Evolutionary conservation across 345 rosid genomes (phyloP).

Genomic region (Litchi chinensis): DNA sequence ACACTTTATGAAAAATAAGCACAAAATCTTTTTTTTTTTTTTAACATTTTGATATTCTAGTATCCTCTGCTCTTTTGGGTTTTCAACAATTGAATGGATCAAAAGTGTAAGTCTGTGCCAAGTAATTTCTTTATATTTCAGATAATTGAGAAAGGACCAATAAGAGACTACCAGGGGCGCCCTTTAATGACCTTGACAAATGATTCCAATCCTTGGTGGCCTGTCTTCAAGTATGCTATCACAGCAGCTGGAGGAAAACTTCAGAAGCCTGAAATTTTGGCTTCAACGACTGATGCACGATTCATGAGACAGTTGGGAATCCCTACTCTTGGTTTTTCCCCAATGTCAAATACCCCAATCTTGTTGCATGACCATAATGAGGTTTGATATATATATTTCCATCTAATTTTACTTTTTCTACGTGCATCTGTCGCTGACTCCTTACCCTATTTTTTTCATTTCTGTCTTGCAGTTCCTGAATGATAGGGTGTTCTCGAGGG

Average conservation of each 20-base stretch:
- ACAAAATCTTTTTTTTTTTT: background rate
- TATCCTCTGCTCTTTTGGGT: background rate
- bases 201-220: constrained; percentile 92
- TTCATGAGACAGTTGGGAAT: constrained; percentile 67
- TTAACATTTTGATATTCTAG: background rate
- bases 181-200: constrained; percentile 68
- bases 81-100: background rate
- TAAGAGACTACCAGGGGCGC: constrained; percentile 59
- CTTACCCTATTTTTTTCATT: constrained; percentile 6
- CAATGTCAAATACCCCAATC: constrained; percentile 81
- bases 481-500: constrained; percentile 70
- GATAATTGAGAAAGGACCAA: constrained; percentile 60
- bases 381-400: constrained; percentile 43
- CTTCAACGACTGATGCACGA: constrained; percentile 89
- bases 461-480: constrained; percentile 57
- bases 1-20: background rate
- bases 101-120: background rate
- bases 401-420: background rate
- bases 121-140: constrained; percentile 28
- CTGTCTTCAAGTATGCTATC: constrained; percentile 68
- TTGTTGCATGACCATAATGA: constrained; percentile 88
- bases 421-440: background rate
- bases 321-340: constrained; percentile 85
- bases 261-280: constrained; percentile 77
- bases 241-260: constrained; percentile 77